Evolutionary conservation across 805 yeast genomes (phyloP).

Genomic region (Candida qinlingensis): DNA sequence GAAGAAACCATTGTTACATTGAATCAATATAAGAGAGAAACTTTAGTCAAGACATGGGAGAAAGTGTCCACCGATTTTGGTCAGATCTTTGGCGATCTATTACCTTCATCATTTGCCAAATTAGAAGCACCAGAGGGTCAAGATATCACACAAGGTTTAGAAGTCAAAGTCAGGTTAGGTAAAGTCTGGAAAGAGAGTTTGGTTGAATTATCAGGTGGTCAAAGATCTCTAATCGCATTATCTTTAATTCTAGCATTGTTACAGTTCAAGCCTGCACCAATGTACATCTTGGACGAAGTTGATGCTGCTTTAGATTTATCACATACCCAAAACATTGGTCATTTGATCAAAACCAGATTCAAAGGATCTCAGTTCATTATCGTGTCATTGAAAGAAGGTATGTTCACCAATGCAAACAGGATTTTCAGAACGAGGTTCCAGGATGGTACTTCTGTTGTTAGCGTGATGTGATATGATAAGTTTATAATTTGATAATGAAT

Average conservation of each 20-base stretch:
- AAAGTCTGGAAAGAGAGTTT: constrained; percentile 93
- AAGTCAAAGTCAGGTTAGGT: constrained; percentile 85
- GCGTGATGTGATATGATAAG: constrained; percentile 45
- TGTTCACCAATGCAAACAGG: constrained; percentile 95
- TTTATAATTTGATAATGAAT: background rate
- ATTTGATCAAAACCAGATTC: constrained; percentile 88
- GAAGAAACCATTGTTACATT: constrained; percentile 80
- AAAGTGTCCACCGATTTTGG: constrained; percentile 91
- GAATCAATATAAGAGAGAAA: constrained; percentile 79
- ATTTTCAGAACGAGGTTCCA: constrained; percentile 91
- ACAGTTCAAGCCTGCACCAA: constrained; percentile 96
- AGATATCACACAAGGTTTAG: constrained; percentile 86
- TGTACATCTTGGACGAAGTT: constrained; percentile 96
- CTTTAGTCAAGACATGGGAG: constrained; percentile 77
- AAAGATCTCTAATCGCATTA: constrained; percentile 87
- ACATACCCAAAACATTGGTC: constrained; percentile 97
- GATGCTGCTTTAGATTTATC: constrained; percentile 97
- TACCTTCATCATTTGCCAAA: constrained; percentile 88
- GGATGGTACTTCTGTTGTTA: constrained; percentile 93
- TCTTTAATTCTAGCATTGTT: constrained; percentile 87
- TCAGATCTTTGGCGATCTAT: constrained; percentile 74
- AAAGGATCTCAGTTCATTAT: constrained; percentile 95
- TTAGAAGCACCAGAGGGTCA: constrained; percentile 74
- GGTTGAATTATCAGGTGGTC: constrained; percentile 96
- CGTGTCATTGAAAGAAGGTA: constrained; percentile 94